Conservation (phyloP, 352 stramenopile genomes). For the Halophytophthora polymorphica region DNA sequence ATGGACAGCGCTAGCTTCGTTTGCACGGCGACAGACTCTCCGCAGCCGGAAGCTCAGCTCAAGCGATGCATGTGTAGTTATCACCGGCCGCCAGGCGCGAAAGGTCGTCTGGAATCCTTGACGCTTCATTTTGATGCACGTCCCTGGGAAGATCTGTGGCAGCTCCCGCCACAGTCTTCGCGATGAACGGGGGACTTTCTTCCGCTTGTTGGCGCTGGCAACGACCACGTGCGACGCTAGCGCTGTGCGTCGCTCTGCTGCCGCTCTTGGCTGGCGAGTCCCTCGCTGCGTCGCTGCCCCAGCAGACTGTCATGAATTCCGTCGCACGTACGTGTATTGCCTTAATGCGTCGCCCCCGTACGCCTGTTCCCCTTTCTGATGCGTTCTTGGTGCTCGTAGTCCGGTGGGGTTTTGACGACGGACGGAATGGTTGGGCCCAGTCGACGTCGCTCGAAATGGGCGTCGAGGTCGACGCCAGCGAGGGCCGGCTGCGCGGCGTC, state of each 20-base stretch:
- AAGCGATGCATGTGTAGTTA: too few relatives aligned
- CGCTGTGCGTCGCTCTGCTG: not conserved
- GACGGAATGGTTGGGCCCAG: slow-evolving; percentile 55
- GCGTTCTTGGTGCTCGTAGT: slow-evolving; percentile 20
- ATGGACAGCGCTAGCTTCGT: too few relatives aligned
- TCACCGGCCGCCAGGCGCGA: too few relatives aligned
- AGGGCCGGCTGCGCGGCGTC: slow-evolving; percentile 40
- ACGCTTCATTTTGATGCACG: too few relatives aligned
- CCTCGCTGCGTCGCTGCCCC: not conserved
- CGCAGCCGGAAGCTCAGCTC: too few relatives aligned
- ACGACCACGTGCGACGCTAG: not conserved
- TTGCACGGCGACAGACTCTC: too few relatives aligned
- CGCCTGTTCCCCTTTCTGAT: not conserved
- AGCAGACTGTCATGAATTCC: slow-evolving; percentile 32
- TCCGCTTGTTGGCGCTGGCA: not conserved
- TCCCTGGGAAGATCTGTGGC: too few relatives aligned
- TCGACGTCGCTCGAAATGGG: slow-evolving; percentile 65
- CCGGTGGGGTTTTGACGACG: slow-evolving; percentile 60
- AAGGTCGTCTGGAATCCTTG: too few relatives aligned
- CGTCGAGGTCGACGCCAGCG: slow-evolving; percentile 48
- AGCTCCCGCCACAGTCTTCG: too few relatives aligned
- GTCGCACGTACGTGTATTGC: slow-evolving; percentile 22
- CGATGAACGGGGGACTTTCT: not conserved
- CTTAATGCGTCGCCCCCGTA: not conserved
- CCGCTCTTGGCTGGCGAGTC: not conserved